These are phyloP conservation scores for Picea glauca DNA, from an alignment of 75 land plant species.

Conservation along the genomic window DNA sequence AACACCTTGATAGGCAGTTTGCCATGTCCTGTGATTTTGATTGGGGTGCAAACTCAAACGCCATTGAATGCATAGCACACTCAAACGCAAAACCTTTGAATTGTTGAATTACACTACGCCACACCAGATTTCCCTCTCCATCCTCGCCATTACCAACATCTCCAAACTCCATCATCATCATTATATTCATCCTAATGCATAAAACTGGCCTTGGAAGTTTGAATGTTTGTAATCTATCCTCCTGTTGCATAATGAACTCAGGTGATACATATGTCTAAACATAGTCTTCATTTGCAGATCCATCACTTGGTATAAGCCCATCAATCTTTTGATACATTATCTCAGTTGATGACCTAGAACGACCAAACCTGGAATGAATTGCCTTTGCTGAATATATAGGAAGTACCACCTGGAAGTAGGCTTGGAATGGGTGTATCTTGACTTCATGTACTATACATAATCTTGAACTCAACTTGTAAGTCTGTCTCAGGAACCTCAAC, in stretches of 20 bases:
- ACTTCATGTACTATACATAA: slow-evolving; percentile 72
- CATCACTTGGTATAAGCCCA: neutral
- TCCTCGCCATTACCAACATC: no score
- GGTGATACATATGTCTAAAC: slow-evolving; percentile 80
- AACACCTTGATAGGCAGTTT: no score
- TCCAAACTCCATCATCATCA: no score
- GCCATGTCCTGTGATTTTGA: no score
- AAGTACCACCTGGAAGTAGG: slow-evolving; percentile 60
- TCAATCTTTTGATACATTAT: neutral
- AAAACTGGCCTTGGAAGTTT: neutral
- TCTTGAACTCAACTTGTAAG: slow-evolving; percentile 50
- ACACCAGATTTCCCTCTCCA: no score
- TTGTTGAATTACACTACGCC: no score
- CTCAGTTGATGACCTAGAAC: slow-evolving; percentile 14
- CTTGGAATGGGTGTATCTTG: slow-evolving; percentile 67
- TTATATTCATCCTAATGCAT: neutral
- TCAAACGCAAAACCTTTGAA: no score
- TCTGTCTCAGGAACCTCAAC: slow-evolving; percentile 50
- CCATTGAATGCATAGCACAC: no score
- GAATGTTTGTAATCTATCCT: neutral
- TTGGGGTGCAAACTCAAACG: no score
- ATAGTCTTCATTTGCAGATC: slow-evolving; percentile 21
- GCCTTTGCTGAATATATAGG: slow-evolving; percentile 78
- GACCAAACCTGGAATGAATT: slow-evolving; percentile 64
- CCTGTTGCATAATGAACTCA: slow-evolving; percentile 76